Conservation (phyloP, 2,329 filamentous ascomycete genomes). For the Cordyceps militaris region DNA sequence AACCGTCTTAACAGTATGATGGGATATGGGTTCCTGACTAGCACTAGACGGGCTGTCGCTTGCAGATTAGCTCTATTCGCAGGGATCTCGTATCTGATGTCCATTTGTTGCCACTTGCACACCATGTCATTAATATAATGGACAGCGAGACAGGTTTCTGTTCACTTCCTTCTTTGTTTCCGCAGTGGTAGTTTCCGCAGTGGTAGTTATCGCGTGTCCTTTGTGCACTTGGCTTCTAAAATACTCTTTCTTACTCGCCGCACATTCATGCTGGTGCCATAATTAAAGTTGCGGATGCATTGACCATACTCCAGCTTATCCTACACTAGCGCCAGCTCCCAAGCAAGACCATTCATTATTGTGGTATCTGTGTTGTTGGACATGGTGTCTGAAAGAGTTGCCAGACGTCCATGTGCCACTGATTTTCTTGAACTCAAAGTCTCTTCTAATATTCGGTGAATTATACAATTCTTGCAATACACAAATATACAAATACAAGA, state of each 20-base stretch:
- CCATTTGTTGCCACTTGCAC: neutral
- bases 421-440: too few species aligned
- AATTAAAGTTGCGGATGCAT: neutral
- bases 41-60: neutral
- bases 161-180: neutral
- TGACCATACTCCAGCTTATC: neutral
- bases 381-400: too few species aligned
- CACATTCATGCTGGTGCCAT: neutral
- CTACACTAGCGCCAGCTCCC: too few species aligned
- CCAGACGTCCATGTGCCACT: too few species aligned
- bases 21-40: neutral
- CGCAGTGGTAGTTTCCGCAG: too few species aligned
- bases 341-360: too few species aligned
- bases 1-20: neutral
- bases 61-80: conserved; percentile 1
- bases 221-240: neutral
- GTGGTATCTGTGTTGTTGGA: too few species aligned
- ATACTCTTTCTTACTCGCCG: neutral
- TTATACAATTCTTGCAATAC: too few species aligned
- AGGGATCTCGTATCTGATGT: conserved; percentile 3
- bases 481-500: too few species aligned
- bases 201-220: neutral
- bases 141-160: too few species aligned
- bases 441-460: too few species aligned
- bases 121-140: too few species aligned